Conservation (phyloP, 176 grass and related monocot species). For the Typha latifolia region DNA sequence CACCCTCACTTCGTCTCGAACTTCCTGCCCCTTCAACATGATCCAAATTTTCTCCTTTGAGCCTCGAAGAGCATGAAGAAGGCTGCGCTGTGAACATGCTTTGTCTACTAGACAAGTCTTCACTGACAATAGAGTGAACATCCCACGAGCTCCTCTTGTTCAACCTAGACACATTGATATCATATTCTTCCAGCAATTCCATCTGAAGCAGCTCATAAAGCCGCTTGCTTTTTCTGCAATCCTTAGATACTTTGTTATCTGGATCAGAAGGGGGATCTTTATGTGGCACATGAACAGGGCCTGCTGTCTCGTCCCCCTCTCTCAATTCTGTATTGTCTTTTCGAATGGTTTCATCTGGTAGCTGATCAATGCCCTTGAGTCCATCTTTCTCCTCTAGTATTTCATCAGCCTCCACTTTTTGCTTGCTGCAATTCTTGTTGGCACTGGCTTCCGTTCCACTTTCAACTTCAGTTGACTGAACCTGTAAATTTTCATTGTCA, state of each 20-base stretch:
- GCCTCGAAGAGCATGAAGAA: slow-evolving; percentile 18
- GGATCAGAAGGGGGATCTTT: slow-evolving; percentile 3
- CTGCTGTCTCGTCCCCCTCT: slow-evolving; percentile 16
- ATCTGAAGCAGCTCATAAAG: slow-evolving; percentile 82
- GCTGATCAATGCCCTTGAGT: slow-evolving; percentile 15
- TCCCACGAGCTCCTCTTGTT: slow-evolving; percentile 16
- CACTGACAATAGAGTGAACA: slow-evolving; percentile 12
- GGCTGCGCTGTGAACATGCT: slow-evolving; percentile 17
- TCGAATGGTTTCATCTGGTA: slow-evolving; percentile 17
- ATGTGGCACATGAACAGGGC: slow-evolving; percentile 11
- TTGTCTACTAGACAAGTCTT: slow-evolving; percentile 24
- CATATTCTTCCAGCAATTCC: slow-evolving; percentile 58
- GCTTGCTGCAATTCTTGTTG: slow-evolving; percentile 10
- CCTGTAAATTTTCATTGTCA: slow-evolving; percentile 20
- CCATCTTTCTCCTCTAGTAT: slow-evolving; percentile 37
- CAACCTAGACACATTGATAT: slow-evolving; percentile 21
- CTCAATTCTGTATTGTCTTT: neutral
- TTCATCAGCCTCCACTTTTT: slow-evolving; percentile 21
- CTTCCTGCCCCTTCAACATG: slow-evolving; percentile 28
- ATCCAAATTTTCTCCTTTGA: slow-evolving; percentile 23
- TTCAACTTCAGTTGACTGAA: slow-evolving; percentile 14
- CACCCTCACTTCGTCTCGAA: slow-evolving; percentile 33
- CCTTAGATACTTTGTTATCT: slow-evolving; percentile 28
- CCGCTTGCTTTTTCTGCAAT: slow-evolving; percentile 57
- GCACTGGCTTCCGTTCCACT: slow-evolving; percentile 9